A percentile compares a stretch with the other conserved stretches of the same genome.
Conservation (phyloP, 2,329 filamentous ascomycete species). For the Malbranchea zuffiana region DNA sequence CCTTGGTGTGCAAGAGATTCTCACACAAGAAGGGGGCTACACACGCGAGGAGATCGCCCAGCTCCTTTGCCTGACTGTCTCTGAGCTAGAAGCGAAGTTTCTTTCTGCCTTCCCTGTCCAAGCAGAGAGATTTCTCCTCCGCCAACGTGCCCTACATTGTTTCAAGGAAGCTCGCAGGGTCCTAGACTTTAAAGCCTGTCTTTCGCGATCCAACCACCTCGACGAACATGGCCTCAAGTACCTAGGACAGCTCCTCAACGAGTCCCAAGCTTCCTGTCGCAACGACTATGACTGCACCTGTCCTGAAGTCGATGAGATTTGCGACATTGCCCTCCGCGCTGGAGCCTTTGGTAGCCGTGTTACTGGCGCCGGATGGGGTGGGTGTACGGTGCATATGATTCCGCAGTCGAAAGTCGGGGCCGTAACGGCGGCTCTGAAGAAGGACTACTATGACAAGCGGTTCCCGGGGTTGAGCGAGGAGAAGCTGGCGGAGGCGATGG, state of each 20-base stretch:
- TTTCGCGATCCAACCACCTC: conserved; percentile 46
- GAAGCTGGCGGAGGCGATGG: conserved; percentile 66
- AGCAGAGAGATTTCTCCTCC: conserved; percentile 75
- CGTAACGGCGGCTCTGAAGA: conserved; percentile 66
- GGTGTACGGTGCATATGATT: conserved; percentile 88
- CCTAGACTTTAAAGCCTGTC: conserved; percentile 65
- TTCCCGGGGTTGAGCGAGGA: conserved; percentile 58
- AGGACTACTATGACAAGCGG: conserved; percentile 69
- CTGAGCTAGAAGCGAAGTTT: conserved; percentile 64
- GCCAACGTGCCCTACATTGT: conserved; percentile 80
- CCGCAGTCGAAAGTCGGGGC: conserved; percentile 68
- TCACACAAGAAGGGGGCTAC: conserved; percentile 73
- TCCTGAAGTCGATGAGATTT: conserved; percentile 82
- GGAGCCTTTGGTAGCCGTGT: conserved; percentile 77
- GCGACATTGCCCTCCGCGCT: conserved; percentile 61
- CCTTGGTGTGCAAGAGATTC: conserved; percentile 55
- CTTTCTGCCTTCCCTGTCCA: conserved; percentile 83
- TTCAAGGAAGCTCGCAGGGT: conserved; percentile 83
- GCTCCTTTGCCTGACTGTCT: conserved; percentile 56
- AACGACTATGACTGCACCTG: conserved; percentile 86
- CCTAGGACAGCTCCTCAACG: conserved; percentile 76
- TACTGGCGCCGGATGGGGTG: conserved; percentile 93
- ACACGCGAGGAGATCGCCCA: conserved; percentile 73
- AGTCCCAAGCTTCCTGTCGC: conserved; percentile 77
- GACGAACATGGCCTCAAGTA: conserved; percentile 57